phyloP scores from a whole-genome alignment of 1,284 basidiomycete genomes.

The Singerocomus inundabilis region DNA sequence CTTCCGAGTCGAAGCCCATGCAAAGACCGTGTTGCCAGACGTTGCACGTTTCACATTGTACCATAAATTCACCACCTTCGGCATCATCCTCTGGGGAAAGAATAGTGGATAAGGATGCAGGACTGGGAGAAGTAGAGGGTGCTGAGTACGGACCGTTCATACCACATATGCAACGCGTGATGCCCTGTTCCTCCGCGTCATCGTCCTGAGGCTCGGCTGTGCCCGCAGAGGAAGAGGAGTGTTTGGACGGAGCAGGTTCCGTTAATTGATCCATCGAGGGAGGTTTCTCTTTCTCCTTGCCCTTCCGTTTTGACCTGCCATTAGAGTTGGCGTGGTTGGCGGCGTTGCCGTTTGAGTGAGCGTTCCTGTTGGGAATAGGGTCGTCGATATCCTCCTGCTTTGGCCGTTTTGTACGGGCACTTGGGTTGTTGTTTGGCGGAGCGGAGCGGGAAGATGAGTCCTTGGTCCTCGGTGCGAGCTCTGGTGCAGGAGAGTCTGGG shows the following conservation, averaged over 20 bases:
- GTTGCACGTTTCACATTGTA: slow-evolving; percentile 95
- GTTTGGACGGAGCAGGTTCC: slow-evolving; percentile 29
- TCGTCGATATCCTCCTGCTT: slow-evolving; percentile 76
- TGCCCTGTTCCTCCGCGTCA: slow-evolving; percentile 76
- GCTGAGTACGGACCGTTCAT: slow-evolving; percentile 66
- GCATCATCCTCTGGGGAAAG: slow-evolving; percentile 63
- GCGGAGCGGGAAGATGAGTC: slow-evolving; percentile 43
- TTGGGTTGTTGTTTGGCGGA: slow-evolving; percentile 43
- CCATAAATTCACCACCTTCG: slow-evolving; percentile 88
- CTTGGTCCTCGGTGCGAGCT: slow-evolving; percentile 43
- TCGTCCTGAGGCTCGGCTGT: slow-evolving; percentile 38
- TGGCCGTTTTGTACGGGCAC: slow-evolving; percentile 54
- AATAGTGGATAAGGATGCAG: slow-evolving; percentile 22
- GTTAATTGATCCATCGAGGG: slow-evolving; percentile 23
- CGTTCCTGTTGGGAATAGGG: slow-evolving; percentile 45
- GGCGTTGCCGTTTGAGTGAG: slow-evolving; percentile 39
- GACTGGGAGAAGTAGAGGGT: background rate
- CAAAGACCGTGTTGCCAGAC: slow-evolving; percentile 98
- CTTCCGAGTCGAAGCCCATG: slow-evolving; percentile 90
- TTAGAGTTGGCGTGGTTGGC: slow-evolving; percentile 38
- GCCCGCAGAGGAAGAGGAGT: slow-evolving; percentile 36
- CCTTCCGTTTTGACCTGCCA: slow-evolving; percentile 37
- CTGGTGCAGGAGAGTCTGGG: slow-evolving; percentile 66
- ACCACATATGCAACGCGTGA: slow-evolving; percentile 94
- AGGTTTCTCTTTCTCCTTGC: slow-evolving; percentile 37